A percentile compares a stretch with the other conserved stretches of the same genome.
phyloP scores from a whole-genome alignment of 148 eudicot genomes.

The Cornus florida region DNA sequence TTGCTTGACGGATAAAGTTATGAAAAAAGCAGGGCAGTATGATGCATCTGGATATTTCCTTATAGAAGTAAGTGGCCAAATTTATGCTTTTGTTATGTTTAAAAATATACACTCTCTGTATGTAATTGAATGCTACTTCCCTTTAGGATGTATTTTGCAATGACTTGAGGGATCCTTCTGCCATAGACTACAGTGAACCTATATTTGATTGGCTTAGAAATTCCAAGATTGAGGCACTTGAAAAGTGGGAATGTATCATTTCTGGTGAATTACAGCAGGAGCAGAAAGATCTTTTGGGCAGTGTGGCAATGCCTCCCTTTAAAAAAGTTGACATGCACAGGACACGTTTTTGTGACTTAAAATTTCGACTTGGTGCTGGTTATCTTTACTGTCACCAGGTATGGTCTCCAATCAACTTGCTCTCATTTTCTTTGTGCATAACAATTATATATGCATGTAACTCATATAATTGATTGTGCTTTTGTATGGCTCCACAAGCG shows the following conservation, averaged over 20 bases:
- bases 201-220: constrained; percentile 77
- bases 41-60: constrained; percentile 94
- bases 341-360: constrained; percentile 67
- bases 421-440: neutral
- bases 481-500: too few species aligned
- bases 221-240: constrained; percentile 60
- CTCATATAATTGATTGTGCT: too few species aligned
- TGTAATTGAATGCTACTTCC: constrained; percentile 4
- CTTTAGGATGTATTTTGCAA: constrained; percentile 78
- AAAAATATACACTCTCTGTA: neutral
- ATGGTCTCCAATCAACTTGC: neutral
- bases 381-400: constrained; percentile 97
- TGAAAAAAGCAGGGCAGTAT: constrained; percentile 58
- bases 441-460: neutral
- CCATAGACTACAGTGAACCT: constrained; percentile 77
- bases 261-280: constrained; percentile 53
- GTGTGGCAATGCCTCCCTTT: constrained; percentile 53
- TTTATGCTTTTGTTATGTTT: neutral
- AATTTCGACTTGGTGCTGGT: constrained; percentile 82
- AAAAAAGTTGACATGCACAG: constrained; percentile 61
- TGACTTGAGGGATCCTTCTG: constrained; percentile 63
- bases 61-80: constrained; percentile 52
- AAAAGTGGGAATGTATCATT: constrained; percentile 76
- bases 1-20: constrained; percentile 78
- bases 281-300: constrained; percentile 39